phyloP scores from a whole-genome alignment of 805 yeast species.

The Ogataea corticis region DNA sequence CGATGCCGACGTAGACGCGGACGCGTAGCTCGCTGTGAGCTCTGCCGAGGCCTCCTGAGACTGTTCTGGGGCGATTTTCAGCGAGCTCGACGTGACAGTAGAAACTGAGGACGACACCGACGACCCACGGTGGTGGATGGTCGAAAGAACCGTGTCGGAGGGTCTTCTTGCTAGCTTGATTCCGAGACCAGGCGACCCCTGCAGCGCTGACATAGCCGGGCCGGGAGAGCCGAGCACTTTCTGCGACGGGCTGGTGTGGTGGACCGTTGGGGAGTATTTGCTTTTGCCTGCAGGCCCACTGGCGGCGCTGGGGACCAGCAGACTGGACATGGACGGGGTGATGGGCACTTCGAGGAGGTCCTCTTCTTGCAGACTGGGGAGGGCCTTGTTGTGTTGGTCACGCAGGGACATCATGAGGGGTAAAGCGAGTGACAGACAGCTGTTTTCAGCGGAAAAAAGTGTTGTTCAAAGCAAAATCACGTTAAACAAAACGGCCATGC shows the following conservation, averaged over 20 bases:
- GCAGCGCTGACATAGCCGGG: slow-evolving; percentile 5
- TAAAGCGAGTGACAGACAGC: background rate
- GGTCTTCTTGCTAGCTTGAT: slow-evolving; percentile 27
- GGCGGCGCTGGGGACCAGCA: too few species aligned
- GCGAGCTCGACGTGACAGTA: slow-evolving; percentile 3
- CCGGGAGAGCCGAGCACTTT: slow-evolving; percentile 2
- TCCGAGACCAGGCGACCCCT: slow-evolving; percentile 23
- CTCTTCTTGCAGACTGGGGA: slow-evolving; percentile 22
- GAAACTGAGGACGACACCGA: slow-evolving; percentile 12
- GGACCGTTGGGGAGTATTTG: background rate
- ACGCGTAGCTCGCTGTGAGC: too few species aligned
- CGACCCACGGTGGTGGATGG: slow-evolving; percentile 13
- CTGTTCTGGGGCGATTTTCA: background rate
- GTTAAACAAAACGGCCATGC: too few species aligned
- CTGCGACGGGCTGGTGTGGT: slow-evolving; percentile 6
- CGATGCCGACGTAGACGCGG: too few species aligned
- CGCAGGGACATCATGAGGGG: background rate
- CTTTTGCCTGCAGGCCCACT: too few species aligned
- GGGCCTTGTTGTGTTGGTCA: slow-evolving; percentile 5
- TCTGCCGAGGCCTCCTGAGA: too few species aligned
- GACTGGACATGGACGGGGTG: slow-evolving; percentile 10
- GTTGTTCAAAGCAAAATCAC: background rate
- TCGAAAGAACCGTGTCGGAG: slow-evolving; percentile 26
- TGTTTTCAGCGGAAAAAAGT: background rate
- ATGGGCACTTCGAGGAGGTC: slow-evolving; percentile 25